Conservation (phyloP, 2,329 filamentous ascomycete genomes). For the Penicillium hesseltinei region DNA sequence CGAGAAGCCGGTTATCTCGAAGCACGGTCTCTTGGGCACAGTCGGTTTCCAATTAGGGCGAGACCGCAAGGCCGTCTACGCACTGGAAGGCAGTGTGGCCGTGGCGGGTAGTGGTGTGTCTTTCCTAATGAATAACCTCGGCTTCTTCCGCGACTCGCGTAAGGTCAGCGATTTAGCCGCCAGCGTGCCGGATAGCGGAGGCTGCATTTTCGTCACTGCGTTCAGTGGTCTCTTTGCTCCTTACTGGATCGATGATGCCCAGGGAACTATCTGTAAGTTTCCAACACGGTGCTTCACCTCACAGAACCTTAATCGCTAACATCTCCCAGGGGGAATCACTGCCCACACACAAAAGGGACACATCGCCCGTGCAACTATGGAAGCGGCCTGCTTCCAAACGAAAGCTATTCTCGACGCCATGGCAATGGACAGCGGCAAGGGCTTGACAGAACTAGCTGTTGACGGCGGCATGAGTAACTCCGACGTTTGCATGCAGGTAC, state of each 20-base stretch:
- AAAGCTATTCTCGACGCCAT: constrained; percentile 90
- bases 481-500: constrained; percentile 78
- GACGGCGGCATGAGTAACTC: constrained; percentile 90
- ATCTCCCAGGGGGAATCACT: constrained; percentile 67
- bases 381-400: constrained; percentile 89
- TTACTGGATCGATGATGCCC: constrained; percentile 92
- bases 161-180: constrained; percentile 65
- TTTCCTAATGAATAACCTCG: constrained; percentile 66
- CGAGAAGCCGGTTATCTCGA: constrained; percentile 78
- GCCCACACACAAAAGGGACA: constrained; percentile 82
- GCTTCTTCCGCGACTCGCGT: constrained; percentile 59
- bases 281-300: background rate
- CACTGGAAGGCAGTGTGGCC: constrained; percentile 79
- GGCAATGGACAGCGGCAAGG: constrained; percentile 78
- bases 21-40: constrained; percentile 78
- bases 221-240: constrained; percentile 89
- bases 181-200: constrained; percentile 72
- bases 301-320: constrained; percentile 11
- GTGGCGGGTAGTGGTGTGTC: constrained; percentile 80
- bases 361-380: constrained; percentile 83
- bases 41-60: constrained; percentile 81
- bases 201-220: constrained; percentile 82
- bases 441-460: constrained; percentile 72
- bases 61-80: constrained; percentile 68
- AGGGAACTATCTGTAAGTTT: constrained; percentile 73